phyloP scores from a whole-genome alignment of 2,329 filamentous ascomycete genomes.

The Fusarium hostae region DNA sequence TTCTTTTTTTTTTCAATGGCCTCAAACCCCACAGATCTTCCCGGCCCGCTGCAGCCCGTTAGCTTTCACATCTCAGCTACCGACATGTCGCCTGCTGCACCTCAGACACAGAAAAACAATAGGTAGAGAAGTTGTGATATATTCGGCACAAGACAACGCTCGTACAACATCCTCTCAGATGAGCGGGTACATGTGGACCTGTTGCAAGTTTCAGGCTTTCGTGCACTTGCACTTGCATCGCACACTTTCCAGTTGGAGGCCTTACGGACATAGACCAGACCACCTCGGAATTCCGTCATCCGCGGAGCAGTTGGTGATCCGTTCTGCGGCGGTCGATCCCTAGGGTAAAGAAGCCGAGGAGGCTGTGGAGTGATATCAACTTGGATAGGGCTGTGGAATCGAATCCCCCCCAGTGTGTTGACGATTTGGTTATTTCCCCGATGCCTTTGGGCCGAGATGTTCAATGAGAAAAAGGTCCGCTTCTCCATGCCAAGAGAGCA shows the following conservation, averaged over 20 bases:
- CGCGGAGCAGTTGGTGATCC: constrained; percentile 10
- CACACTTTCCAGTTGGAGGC: constrained; percentile 8
- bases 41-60: constrained; percentile 32
- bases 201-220: constrained; percentile 12
- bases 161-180: constrained; percentile 11
- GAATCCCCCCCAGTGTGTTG: not conserved
- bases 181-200: constrained; percentile 13
- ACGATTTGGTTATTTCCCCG: constrained; percentile 1
- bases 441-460: constrained; percentile 2
- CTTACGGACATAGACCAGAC: constrained; percentile 6
- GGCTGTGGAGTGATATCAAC: constrained; percentile 22
- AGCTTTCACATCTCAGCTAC: constrained; percentile 33
- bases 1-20: constrained; percentile 19
- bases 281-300: not conserved
- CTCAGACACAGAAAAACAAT: constrained; percentile 9
- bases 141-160: not conserved
- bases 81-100: constrained; percentile 24
- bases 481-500: constrained; percentile 13
- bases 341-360: constrained; percentile 22
- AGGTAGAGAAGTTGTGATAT: not conserved
- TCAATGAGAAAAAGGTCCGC: not conserved
- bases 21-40: constrained; percentile 35
- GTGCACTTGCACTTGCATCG: not conserved
- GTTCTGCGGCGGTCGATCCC: constrained; percentile 11
- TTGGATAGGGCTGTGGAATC: constrained; percentile 30